A percentile compares a stretch with the other conserved stretches of the same genome.
Evolutionary conservation across 345 rosid species (phyloP).

Genomic region (Lagerstroemia speciosa): DNA sequence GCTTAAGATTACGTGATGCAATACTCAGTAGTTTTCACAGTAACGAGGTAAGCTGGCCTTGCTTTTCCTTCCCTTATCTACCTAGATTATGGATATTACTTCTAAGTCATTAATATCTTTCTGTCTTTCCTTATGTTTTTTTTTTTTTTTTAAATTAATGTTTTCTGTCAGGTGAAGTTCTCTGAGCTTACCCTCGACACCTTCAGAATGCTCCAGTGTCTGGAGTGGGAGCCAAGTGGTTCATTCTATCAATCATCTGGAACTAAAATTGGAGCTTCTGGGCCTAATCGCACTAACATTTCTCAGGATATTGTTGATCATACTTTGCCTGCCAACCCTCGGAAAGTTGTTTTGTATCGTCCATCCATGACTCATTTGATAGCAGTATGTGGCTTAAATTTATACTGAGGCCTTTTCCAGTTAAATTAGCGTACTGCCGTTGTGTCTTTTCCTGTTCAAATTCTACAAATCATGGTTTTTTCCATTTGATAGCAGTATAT

Average conservation of each 20-base stretch:
- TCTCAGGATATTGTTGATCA: conserved; percentile 74
- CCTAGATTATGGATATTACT: conserved; percentile 8
- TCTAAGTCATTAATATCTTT: neutral
- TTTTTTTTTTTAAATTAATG: neutral
- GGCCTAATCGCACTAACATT: conserved; percentile 44
- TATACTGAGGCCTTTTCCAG: neutral
- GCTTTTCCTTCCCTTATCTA: conserved; percentile 13
- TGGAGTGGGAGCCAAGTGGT: conserved; percentile 99
- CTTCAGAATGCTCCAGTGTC: conserved; percentile 93
- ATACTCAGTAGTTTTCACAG: conserved; percentile 77
- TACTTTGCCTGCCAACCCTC: conserved; percentile 82
- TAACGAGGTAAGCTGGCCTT: conserved; percentile 60
- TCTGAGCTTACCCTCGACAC: conserved; percentile 92
- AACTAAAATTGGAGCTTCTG: conserved; percentile 41
- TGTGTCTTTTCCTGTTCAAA: neutral
- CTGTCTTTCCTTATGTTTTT: too few relatives aligned
- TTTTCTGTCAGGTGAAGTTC: conserved; percentile 63
- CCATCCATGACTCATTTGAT: conserved; percentile 79
- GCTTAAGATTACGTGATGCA: conserved; percentile 70
- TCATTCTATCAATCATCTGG: conserved; percentile 57
- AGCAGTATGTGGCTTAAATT: conserved; percentile 52
- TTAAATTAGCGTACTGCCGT: neutral
- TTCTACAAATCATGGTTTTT: neutral
- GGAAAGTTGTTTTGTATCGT: conserved; percentile 79
- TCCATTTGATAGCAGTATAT: neutral